phyloP scores from a whole-genome alignment of 768 basidiomycete species.

The Artomyces pyxidatus region DNA sequence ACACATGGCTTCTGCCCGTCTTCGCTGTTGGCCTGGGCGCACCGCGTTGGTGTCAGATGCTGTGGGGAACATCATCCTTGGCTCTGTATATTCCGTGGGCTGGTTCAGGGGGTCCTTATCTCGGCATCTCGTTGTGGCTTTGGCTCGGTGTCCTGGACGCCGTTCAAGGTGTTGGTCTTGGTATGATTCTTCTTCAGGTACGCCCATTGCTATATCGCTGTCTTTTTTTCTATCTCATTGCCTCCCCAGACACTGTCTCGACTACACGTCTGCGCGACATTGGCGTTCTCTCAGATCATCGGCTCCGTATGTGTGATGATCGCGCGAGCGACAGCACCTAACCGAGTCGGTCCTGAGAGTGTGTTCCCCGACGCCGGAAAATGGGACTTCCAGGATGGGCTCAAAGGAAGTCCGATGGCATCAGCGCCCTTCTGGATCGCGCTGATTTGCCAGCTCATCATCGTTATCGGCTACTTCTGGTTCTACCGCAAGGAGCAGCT shows the following conservation, averaged over 20 bases:
- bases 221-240: neutral
- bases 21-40: conserved; percentile 94
- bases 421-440: conserved; percentile 86
- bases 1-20: conserved; percentile 91
- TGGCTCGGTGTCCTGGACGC: conserved; percentile 95
- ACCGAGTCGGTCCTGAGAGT: conserved; percentile 78
- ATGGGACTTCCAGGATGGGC: conserved; percentile 77
- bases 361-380: conserved; percentile 90
- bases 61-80: conserved; percentile 93
- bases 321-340: conserved; percentile 85
- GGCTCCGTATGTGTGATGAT: conserved; percentile 89
- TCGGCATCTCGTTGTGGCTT: conserved; percentile 85
- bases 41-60: conserved; percentile 90
- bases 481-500: conserved; percentile 96
- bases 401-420: conserved; percentile 75
- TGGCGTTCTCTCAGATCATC: conserved; percentile 85
- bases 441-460: conserved; percentile 67
- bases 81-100: conserved; percentile 95
- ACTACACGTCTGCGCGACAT: conserved; percentile 88
- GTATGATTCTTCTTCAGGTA: conserved; percentile 78
- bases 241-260: conserved; percentile 68
- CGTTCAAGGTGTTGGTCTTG: conserved; percentile 88
- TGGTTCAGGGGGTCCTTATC: conserved; percentile 75
- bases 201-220: neutral
- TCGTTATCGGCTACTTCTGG: conserved; percentile 91